Percentiles rank a stretch among this genome's conserved stretches.
phyloP scores from a whole-genome alignment of 1,139 yeast species.

The Protomyces inouyei region DNA sequence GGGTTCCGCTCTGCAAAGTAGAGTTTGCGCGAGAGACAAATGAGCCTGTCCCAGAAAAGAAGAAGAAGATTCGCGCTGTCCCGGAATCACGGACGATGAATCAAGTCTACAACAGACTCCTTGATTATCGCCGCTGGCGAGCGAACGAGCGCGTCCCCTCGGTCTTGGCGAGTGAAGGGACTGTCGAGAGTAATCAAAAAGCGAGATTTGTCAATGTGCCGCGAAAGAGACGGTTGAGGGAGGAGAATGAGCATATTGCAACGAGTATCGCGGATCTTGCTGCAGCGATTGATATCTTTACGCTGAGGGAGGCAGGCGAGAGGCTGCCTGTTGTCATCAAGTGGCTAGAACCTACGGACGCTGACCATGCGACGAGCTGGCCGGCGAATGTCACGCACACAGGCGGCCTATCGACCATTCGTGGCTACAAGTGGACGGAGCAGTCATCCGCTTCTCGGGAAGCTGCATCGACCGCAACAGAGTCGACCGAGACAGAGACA shows the following conservation, averaged over 20 bases:
- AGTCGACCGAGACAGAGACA: background rate
- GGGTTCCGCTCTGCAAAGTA: slow-evolving; percentile 19
- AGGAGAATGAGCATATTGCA: slow-evolving; percentile 18
- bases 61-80: background rate
- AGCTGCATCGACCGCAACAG: background rate
- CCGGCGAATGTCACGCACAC: slow-evolving; percentile 9
- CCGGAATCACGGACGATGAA: slow-evolving; percentile 2
- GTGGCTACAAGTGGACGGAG: background rate
- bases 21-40: background rate
- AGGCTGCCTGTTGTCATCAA: background rate
- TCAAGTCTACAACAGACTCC: slow-evolving; percentile 17
- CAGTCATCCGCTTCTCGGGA: background rate
- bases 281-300: slow-evolving; percentile 11
- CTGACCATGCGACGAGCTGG: slow-evolving; percentile 14
- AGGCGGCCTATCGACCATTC: background rate
- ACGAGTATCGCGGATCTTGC: slow-evolving; percentile 17
- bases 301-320: background rate
- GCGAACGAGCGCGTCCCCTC: slow-evolving; percentile 12
- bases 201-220: background rate
- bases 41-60: background rate
- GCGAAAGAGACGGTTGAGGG: slow-evolving; percentile 6
- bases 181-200: background rate
- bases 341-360: slow-evolving; percentile 13
- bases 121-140: slow-evolving; percentile 16
- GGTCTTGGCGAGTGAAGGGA: background rate